These are phyloP conservation scores for Agaricus bisporus DNA, from an alignment of 768 basidiomycete genomes.

Conservation along the genomic window DNA sequence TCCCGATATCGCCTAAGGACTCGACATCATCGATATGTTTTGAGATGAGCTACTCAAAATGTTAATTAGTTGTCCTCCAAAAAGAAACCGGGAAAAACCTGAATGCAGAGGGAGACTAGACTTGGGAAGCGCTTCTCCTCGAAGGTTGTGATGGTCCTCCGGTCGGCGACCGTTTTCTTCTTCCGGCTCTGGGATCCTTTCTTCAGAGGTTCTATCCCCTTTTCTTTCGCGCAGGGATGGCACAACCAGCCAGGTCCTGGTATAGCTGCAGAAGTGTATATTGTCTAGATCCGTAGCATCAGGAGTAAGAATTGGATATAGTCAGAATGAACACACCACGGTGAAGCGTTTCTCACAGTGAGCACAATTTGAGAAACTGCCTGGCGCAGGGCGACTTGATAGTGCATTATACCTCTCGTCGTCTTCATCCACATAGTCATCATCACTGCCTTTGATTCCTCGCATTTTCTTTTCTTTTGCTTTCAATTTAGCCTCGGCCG, in stretches of 20 bases:
- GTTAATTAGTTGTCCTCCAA: background rate
- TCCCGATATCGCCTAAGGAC: slow-evolving; percentile 81
- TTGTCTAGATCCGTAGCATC: slow-evolving; percentile 47
- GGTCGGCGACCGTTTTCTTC: slow-evolving; percentile 59
- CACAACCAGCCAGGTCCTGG: slow-evolving; percentile 78
- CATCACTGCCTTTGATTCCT: slow-evolving; percentile 34
- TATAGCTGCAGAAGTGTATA: slow-evolving; percentile 75
- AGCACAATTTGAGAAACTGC: slow-evolving; percentile 77
- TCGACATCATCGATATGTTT: slow-evolving; percentile 87
- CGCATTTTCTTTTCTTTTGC: slow-evolving; percentile 38
- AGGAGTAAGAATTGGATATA: background rate
- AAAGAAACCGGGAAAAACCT: slow-evolving; percentile 33
- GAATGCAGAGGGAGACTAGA: slow-evolving; percentile 76
- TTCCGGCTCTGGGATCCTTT: slow-evolving; percentile 58
- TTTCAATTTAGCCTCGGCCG: slow-evolving; percentile 35
- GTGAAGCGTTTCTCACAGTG: slow-evolving; percentile 82
- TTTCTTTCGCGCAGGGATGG: slow-evolving; percentile 72
- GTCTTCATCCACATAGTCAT: slow-evolving; percentile 48
- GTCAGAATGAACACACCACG: slow-evolving; percentile 50
- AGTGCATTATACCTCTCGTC: slow-evolving; percentile 66
- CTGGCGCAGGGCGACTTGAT: slow-evolving; percentile 67
- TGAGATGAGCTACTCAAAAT: slow-evolving; percentile 58
- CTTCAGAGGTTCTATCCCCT: slow-evolving; percentile 83
- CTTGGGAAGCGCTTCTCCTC: slow-evolving; percentile 66
- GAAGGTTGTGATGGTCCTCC: slow-evolving; percentile 59